Conservation (phyloP, 2,329 filamentous ascomycete species). For the Pseudogymnoascus sp. region DNA sequence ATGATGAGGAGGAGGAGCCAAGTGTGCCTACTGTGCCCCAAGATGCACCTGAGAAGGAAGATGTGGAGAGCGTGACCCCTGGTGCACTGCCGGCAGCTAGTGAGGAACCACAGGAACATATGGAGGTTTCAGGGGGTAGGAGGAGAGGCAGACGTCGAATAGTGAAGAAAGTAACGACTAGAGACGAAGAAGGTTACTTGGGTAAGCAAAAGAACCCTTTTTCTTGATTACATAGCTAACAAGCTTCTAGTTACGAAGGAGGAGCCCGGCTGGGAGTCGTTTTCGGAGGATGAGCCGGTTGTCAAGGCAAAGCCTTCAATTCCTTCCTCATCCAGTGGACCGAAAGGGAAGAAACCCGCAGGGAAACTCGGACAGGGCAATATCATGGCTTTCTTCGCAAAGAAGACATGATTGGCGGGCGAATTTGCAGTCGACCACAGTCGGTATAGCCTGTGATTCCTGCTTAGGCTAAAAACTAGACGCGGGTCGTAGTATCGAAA, state of each 20-base stretch:
- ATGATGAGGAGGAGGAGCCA: conserved; percentile 40
- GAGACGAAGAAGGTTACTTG: conserved; percentile 84
- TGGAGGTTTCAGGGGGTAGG: conserved; percentile 51
- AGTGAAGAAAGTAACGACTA: conserved; percentile 78
- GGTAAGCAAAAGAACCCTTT: conserved; percentile 42
- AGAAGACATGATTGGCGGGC: conserved; percentile 41
- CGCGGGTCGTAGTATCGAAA: neutral
- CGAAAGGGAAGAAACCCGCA: conserved; percentile 45
- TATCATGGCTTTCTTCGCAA: conserved; percentile 88
- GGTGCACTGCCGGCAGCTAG: conserved; percentile 25
- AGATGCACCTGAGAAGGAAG: conserved; percentile 1
- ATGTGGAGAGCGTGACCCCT: conserved; percentile 11
- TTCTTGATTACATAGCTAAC: conserved; percentile 14
- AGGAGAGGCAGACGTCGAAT: conserved; percentile 69
- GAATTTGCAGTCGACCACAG: neutral
- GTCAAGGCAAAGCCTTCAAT: conserved; percentile 40
- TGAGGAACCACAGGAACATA: conserved; percentile 39
- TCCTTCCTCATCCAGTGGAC: conserved; percentile 32
- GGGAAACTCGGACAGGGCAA: conserved; percentile 61
- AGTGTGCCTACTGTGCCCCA: conserved; percentile 11
- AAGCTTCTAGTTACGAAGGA: conserved; percentile 64
- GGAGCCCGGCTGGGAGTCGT: conserved; percentile 81
- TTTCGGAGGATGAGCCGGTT: conserved; percentile 77
- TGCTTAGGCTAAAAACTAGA: neutral
- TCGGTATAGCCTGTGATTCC: neutral